Evolutionary conservation across 2,329 filamentous ascomycete species (phyloP), one percentile per base, ranked within the genome.

Genomic region (Bipolaris bicolor): DNA sequence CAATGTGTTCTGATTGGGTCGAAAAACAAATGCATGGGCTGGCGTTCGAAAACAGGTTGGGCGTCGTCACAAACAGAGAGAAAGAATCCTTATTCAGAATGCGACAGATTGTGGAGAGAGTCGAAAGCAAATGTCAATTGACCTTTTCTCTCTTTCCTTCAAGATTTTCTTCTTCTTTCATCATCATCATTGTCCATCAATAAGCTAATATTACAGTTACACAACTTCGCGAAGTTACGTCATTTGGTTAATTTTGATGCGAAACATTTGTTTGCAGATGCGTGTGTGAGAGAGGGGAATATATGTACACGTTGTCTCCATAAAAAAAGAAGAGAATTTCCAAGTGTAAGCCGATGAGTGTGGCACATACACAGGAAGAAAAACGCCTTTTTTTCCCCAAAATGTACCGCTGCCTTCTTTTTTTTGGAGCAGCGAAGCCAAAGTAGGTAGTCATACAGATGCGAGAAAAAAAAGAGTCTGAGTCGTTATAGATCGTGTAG

Each of bases 241-340:
- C 51, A 24, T 43, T 49, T 60, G 7, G 29, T 26, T 20, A 20
- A 29, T 33, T 36, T 43, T 46, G 48, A 44, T 49, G 29, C 29
- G 29, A 31, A 13, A 13, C 29, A 31, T 1, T 31, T 31, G 29
- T 66, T 63, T 58, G 54, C 57, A 63, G 55, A 60, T 66, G 59
- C 60, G 47, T 69, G 70, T 66, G 59, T 57, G 47, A 63, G 60
- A 68, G 70, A 69, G 70, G 65, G 70, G 70, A 68, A 67, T 67
- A 70, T 71, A 66, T 69, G 61, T 68, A 70, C 62, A 71, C 57
- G 65, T 58, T 58, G 51, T 53, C 36, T 31, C 7, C 29, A 31
- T 31, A 31, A 31, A 31, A 31, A 31, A 31, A 18, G 26, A 37
- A 47, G 46, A 54, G 49, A 33, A 20, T 39, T 41, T 16, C 45